Evolutionary conservation across 306 rosid species (phyloP).

Genomic region (Quercus robur): DNA sequence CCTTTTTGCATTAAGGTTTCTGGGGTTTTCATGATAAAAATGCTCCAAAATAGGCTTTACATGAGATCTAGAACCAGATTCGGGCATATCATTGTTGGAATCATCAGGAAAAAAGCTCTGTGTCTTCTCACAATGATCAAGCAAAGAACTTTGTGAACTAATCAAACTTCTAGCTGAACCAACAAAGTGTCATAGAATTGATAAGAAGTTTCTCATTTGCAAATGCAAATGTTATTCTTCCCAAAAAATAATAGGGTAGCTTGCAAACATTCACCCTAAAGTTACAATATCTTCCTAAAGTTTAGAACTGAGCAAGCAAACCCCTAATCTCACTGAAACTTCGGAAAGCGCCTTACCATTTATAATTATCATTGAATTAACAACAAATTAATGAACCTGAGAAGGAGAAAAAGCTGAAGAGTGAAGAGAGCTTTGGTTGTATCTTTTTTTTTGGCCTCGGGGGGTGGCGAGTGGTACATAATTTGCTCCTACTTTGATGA

Average conservation of each 20-base stretch:
- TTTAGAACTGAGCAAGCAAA: not conserved
- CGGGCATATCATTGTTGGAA: conserved; percentile 17
- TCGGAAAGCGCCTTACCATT: no score
- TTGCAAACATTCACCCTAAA: no score
- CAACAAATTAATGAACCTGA: no score
- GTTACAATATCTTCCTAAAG: no score
- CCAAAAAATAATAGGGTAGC: not conserved
- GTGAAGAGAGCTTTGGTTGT: no score
- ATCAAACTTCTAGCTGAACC: conserved; percentile 31
- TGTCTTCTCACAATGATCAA: conserved; percentile 26
- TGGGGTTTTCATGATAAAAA: conserved; percentile 11
- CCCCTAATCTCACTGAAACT: no score
- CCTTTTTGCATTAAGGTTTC: conserved; percentile 34
- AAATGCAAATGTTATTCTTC: conserved; percentile 9
- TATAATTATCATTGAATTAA: not conserved
- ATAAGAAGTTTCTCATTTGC: conserved; percentile 2
- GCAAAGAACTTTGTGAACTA: conserved; percentile 26
- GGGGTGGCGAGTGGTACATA: no score
- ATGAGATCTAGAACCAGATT: conserved; percentile 25
- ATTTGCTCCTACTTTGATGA: no score
- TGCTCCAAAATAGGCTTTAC: conserved; percentile 28
- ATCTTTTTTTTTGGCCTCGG: no score
- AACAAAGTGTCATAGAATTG: conserved; percentile 8
- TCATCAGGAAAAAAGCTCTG: conserved; percentile 1
- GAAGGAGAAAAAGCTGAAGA: not conserved